These are phyloP conservation scores for Aspergillus chevalieri DNA, from an alignment of 2,329 filamentous ascomycete species.

Conservation along the genomic window DNA sequence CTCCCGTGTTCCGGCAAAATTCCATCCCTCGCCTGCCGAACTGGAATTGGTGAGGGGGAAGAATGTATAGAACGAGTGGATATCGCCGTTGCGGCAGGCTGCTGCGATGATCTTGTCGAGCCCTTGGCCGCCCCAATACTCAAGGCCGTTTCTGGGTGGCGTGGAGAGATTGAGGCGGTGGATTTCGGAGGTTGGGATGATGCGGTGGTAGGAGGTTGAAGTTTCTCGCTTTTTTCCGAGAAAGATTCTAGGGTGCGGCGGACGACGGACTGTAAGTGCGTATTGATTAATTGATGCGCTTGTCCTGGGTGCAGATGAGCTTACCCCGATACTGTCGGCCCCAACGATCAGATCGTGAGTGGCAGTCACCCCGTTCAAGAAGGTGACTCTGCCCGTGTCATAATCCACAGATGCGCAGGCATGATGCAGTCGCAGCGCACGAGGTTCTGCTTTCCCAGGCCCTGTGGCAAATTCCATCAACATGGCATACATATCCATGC, in stretches of 20 bases:
- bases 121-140: slow-evolving; percentile 31
- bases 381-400: slow-evolving; percentile 14
- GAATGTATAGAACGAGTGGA: slow-evolving; percentile 39
- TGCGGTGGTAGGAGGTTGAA: slow-evolving; percentile 31
- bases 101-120: slow-evolving; percentile 39
- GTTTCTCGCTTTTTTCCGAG: slow-evolving; percentile 29
- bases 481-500: slow-evolving; percentile 21
- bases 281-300: neutral
- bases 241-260: slow-evolving; percentile 21
- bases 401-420: slow-evolving; percentile 12
- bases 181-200: slow-evolving; percentile 19
- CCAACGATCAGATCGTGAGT: slow-evolving; percentile 18
- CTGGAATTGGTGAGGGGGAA: slow-evolving; percentile 18
- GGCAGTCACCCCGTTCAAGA: slow-evolving; percentile 13
- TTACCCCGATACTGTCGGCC: slow-evolving; percentile 21
- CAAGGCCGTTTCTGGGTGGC: slow-evolving; percentile 27
- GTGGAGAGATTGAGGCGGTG: slow-evolving; percentile 21
- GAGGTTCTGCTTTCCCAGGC: slow-evolving; percentile 12
- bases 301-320: neutral
- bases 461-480: slow-evolving; percentile 20
- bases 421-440: slow-evolving; percentile 16
- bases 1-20: slow-evolving; percentile 13
- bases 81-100: slow-evolving; percentile 31
- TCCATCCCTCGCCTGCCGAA: slow-evolving; percentile 20
- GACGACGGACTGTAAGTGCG: slow-evolving; percentile 10